Base-by-base conservation (phyloP, 2,329 filamentous ascomycete genomes). In the Nemania sp. region DNA sequence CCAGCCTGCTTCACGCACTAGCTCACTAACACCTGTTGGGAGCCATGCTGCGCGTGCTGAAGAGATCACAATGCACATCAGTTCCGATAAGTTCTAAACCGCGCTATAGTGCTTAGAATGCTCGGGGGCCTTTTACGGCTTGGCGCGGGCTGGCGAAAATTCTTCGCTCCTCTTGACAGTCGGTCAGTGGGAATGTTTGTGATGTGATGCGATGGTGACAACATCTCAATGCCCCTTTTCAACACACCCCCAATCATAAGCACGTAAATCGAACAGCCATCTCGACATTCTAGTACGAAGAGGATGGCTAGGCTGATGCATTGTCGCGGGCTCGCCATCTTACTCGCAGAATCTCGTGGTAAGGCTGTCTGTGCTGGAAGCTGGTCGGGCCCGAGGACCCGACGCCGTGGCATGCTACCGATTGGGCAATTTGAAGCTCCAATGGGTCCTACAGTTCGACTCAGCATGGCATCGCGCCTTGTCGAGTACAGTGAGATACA, bases 321-420 rank as follows among this genome's bases (percentile, higher is more conserved):
- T 5, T 22, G 33, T 34, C 44, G 49, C 49, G 31, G 37, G 49
- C 40, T 56, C 34, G 49, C 44, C 49, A 49, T 52, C 53, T 49
- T 49, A 56, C 53, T 44, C 49, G 52, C 52, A 55, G 52, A 26
- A 15, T 42, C 40, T 49, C 48, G 53, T 49, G 44, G 43, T 39
- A 37, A 43, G 34, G 31, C 31, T 36, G 22, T 34, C 23, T 39
- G 28, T 45, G 42, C 28, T 49, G 45, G 41, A 46, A 47, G 34
- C 41, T 36, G 52, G 49, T 47, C 52, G 52, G 56, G 36, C 52
- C 56, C 56, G 56, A 58, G 52, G 56, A 41, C 52, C 56, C 56
- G 56, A 58, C 20, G 15, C 44, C 19, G 37, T 53, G 56, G 56
- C 49, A 44, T 50, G 49, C 49, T 52, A 40, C 56, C 56, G 56